These are phyloP conservation scores for Urochloa ruziziensis DNA, from an alignment of 176 grass and related monocot species.

Conservation along the genomic window DNA sequence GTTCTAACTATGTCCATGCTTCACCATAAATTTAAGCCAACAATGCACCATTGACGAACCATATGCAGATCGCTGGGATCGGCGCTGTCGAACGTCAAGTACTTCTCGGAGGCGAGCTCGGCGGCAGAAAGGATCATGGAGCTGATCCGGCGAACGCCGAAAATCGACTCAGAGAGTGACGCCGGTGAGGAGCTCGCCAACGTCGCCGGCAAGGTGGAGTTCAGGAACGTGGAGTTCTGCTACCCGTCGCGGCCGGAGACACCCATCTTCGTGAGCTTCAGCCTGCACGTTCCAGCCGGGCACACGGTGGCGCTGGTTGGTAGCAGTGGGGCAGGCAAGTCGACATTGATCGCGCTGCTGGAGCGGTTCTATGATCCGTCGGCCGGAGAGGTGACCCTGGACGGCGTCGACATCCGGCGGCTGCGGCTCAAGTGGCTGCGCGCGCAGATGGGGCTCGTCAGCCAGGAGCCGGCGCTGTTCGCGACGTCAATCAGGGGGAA, in stretches of 20 bases:
- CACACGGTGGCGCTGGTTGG: constrained; percentile 75
- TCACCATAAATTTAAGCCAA: too few relatives aligned
- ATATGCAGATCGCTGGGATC: constrained; percentile 60
- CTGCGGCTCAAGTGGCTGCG: constrained; percentile 88
- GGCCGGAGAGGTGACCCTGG: constrained; percentile 55
- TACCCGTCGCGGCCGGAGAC: constrained; percentile 80
- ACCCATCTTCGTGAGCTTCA: constrained; percentile 70
- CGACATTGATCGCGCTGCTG: constrained; percentile 84
- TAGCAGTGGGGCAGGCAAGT: constrained; percentile 80
- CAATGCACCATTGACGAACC: not conserved
- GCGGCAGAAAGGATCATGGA: constrained; percentile 58
- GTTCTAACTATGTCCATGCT: not conserved
- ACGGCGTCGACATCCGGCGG: constrained; percentile 69
- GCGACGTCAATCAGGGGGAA: constrained; percentile 86
- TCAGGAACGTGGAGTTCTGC: constrained; percentile 69
- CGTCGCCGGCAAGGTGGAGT: constrained; percentile 70
- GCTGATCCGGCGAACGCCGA: constrained; percentile 68
- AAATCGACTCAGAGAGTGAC: constrained; percentile 71
- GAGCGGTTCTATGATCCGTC: constrained; percentile 87
- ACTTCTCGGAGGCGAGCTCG: constrained; percentile 78
- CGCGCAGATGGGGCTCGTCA: constrained; percentile 82
- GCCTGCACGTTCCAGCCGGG: constrained; percentile 66
- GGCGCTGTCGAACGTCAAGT: constrained; percentile 78
- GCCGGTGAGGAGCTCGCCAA: constrained; percentile 52
- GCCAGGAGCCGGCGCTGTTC: constrained; percentile 95